These are phyloP conservation scores for Tulasnella sp. DNA, from an alignment of 768 basidiomycete genomes.

Conservation along the genomic window DNA sequence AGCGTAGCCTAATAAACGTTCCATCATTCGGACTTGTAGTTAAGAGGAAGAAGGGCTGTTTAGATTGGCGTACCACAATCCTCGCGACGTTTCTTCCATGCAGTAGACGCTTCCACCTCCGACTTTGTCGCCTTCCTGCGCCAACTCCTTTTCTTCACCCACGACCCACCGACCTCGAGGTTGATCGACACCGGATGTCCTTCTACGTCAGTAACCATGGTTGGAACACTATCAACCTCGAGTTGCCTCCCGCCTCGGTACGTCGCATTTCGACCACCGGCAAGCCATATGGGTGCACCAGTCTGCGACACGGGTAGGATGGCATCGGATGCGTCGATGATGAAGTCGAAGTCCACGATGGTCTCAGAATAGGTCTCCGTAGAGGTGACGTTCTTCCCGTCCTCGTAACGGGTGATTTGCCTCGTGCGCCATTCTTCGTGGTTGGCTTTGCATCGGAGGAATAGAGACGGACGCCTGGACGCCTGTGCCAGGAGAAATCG, in stretches of 20 bases:
- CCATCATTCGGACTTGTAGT: too few species aligned
- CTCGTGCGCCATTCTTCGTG: conserved; percentile 45
- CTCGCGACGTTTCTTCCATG: conserved; percentile 1
- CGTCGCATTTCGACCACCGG: conserved; percentile 50
- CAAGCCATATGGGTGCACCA: conserved; percentile 44
- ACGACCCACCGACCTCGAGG: conserved; percentile 30
- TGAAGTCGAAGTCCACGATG: conserved; percentile 60
- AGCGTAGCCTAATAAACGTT: conserved; percentile 38
- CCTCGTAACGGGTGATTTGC: conserved; percentile 27
- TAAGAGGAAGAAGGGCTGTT: too few species aligned
- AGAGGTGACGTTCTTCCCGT: conserved; percentile 3
- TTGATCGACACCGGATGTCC: conserved; percentile 15
- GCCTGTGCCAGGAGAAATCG: conserved; percentile 58
- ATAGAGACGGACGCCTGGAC: conserved; percentile 33
- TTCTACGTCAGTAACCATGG: conserved; percentile 18
- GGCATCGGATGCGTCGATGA: conserved; percentile 43
- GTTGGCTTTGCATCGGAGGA: conserved; percentile 41
- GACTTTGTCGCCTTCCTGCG: conserved; percentile 31
- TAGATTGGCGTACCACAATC: conserved; percentile 30
- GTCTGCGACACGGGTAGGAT: conserved; percentile 24
- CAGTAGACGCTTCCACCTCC: conserved; percentile 23
- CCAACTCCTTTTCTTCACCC: conserved; percentile 14
- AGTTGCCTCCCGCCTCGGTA: conserved; percentile 52
- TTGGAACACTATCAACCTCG: conserved; percentile 37
- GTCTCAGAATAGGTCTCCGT: conserved; percentile 46